phyloP scores from a whole-genome alignment of 352 stramenopile genomes.

The Globisporangium recalcitrans region DNA sequence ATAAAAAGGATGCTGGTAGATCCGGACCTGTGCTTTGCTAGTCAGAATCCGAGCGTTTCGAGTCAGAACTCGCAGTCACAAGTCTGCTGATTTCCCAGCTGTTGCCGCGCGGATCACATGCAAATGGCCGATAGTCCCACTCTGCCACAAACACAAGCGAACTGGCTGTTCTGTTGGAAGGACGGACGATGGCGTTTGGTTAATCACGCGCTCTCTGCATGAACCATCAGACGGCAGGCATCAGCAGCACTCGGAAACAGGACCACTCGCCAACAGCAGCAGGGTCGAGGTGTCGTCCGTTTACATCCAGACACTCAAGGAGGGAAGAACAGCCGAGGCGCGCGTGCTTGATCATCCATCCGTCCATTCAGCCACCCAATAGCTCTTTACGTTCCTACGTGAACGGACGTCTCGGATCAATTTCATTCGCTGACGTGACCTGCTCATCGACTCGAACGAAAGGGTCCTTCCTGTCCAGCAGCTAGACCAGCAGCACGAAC shows the following conservation, averaged over 20 bases:
- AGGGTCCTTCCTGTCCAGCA: background rate
- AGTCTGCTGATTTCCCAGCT: background rate
- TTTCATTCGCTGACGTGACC: background rate
- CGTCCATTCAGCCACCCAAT: background rate
- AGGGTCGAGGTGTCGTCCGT: background rate
- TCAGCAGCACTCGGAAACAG: background rate
- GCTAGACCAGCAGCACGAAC: background rate
- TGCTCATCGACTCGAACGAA: constrained; percentile 1
- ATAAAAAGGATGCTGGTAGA: no score
- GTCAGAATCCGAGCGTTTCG: background rate
- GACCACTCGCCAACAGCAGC: background rate
- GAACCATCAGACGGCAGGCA: background rate
- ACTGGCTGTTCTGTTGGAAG: constrained; percentile 3
- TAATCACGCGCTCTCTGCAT: background rate
- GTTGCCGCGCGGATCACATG: background rate
- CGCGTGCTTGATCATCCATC: background rate
- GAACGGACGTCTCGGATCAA: background rate
- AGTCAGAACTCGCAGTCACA: background rate
- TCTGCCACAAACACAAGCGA: background rate
- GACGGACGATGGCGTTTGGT: background rate
- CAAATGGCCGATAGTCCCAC: background rate
- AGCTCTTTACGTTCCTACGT: background rate
- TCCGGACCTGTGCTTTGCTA: background rate
- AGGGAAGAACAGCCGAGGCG: background rate
- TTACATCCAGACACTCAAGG: background rate